Evolutionary conservation across 257 asterid species (phyloP).

Genomic region (Solanum chaucha): DNA sequence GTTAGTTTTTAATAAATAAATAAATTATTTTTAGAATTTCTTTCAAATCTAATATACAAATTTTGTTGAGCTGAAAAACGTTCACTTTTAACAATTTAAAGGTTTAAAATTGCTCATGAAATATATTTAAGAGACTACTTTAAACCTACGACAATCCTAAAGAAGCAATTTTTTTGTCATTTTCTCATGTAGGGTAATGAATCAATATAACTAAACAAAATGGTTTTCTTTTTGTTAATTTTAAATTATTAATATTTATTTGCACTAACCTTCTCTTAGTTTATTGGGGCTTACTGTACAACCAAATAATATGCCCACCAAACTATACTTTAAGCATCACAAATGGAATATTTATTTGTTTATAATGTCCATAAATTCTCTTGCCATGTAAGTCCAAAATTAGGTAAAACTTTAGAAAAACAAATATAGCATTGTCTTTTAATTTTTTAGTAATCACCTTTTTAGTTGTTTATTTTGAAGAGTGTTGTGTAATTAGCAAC

Average conservation of each 20-base stretch:
- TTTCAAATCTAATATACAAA: not conserved
- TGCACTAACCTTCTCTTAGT: not conserved
- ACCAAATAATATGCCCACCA: not conserved
- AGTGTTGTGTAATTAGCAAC: not conserved
- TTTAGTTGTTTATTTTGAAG: not conserved
- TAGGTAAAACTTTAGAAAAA: not conserved
- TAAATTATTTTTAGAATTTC: too few species aligned
- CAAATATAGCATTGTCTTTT: not conserved
- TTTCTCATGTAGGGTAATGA: not conserved
- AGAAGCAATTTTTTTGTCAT: not conserved
- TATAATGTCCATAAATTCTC: not conserved
- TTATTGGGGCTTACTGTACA: not conserved
- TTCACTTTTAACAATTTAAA: not conserved
- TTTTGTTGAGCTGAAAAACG: not conserved
- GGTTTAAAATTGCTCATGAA: not conserved
- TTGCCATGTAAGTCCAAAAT: not conserved
- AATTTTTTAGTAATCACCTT: not conserved
- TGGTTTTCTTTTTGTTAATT: not conserved
- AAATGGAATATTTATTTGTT: not conserved
- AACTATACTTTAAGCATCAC: not conserved
- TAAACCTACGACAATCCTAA: not conserved
- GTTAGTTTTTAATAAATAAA: not conserved
- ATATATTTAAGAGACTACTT: not conserved
- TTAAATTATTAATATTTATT: not conserved
- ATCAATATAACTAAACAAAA: not conserved